These are phyloP conservation scores for Eucalyptus shirleyi DNA, from an alignment of 345 rosid species.

Conservation along the genomic window DNA sequence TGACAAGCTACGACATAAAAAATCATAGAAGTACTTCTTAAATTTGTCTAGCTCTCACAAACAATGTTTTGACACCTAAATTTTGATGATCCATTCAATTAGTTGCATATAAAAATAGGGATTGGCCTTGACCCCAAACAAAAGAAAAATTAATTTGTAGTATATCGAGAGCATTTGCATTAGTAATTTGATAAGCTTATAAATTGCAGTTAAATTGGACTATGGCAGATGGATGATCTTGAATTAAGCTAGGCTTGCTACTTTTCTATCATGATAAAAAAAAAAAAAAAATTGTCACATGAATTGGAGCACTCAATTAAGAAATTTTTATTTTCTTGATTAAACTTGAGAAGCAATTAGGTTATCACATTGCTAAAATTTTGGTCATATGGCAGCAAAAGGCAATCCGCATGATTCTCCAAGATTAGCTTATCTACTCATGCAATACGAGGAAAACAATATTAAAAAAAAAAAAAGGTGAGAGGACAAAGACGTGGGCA, in stretches of 20 bases:
- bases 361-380: not conserved
- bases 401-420: not conserved
- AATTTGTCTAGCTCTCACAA: not conserved
- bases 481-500: not conserved
- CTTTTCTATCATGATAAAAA: not conserved
- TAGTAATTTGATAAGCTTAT: not conserved
- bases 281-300: not conserved
- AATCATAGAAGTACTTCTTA: not conserved
- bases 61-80: not conserved
- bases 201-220: too few relatives aligned
- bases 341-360: not conserved
- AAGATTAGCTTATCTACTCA: not conserved
- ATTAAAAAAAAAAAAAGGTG: too few relatives aligned
- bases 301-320: not conserved
- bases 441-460: not conserved
- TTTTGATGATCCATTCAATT: too few relatives aligned
- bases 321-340: not conserved
- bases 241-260: too few relatives aligned
- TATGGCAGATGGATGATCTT: too few relatives aligned
- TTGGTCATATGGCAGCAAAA: not conserved
- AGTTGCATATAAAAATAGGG: not conserved
- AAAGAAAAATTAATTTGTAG: too few relatives aligned
- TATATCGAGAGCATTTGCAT: not conserved
- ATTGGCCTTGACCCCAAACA: not conserved
- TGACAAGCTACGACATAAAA: rapidly evolving